Base-by-base conservation (phyloP, 2,329 filamentous ascomycete species). In the Aspergillus sp. region DNA sequence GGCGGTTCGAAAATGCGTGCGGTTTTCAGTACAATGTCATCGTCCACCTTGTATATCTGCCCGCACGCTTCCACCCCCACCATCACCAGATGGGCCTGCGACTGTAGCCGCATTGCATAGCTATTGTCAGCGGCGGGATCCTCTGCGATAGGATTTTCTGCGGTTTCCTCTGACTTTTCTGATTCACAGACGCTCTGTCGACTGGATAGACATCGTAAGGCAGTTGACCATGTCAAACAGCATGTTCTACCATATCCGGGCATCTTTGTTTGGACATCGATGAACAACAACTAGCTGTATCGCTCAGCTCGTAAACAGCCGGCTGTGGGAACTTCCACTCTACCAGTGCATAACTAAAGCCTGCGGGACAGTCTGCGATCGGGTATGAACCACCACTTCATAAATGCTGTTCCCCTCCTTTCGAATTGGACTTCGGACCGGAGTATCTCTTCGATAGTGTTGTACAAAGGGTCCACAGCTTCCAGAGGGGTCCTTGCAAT, bases 31-130 rank as follows among this genome's bases (percentile, higher is more conserved):
- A 61, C 60, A 41, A 60, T 51, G n/a, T 63, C 16, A 14, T 64
- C 58, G 23, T 51, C 45, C 45, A 64, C 55, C 3, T 56, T 47
- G 52, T 64, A 64, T 47, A 64, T 57, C 49, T 64, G 57, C n/a
- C 47, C 60, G n/a, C 57, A 54, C 47, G 61, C 58, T 40, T 60
- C 57, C n/a, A 59, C 53, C 5, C 61, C 62, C 16, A 64, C 4
- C 47, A 58, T 52, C 4, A 60, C 56, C 44, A 64, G 52, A 21
- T 56, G 54, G 47, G 32, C 23, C 43, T 63, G 59, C 56, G 45
- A 36, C 17, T 59, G 53, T 14, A 45, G 40, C 11, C 19, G 40
- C 40, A 42, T 42, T 19, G 40, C 11, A 17, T 21, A 42, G 19
- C 16, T 42, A 17, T 21, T 17, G 19, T 13, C 16, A 17, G 40